Evolutionary conservation across 2,329 filamentous ascomycete genomes (phyloP).

Genomic region (Tolypocladium amazonense): DNA sequence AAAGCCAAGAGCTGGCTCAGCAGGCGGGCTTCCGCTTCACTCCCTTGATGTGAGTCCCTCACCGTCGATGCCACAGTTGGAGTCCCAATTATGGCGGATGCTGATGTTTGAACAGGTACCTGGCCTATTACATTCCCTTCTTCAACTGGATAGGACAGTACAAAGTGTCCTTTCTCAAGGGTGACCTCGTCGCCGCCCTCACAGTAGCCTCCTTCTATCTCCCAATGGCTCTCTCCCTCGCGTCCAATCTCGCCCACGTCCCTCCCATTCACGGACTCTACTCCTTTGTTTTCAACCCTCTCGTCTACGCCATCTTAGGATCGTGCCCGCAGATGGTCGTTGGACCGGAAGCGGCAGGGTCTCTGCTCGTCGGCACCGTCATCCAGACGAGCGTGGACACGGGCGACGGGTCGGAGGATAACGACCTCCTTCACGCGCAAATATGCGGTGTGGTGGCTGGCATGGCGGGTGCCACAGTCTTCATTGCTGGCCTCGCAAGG

Average conservation of each 20-base stretch:
- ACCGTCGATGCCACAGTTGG: background rate
- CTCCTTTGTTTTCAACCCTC: conserved; percentile 82
- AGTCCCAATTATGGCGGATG: background rate
- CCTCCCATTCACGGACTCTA: conserved; percentile 92
- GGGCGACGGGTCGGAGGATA: conserved; percentile 54
- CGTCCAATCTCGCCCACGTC: conserved; percentile 84
- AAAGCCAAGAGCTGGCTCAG: conserved; percentile 60
- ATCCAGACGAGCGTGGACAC: conserved; percentile 66
- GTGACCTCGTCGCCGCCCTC: conserved; percentile 77
- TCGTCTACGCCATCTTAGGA: conserved; percentile 84
- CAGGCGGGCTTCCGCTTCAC: conserved; percentile 65
- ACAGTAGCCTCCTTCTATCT: conserved; percentile 99
- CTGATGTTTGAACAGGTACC: conserved; percentile 47
- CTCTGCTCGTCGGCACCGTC: conserved; percentile 78
- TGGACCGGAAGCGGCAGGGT: conserved; percentile 89
- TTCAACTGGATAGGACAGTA: conserved; percentile 89
- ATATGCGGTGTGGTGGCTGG: conserved; percentile 83
- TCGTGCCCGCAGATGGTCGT: conserved; percentile 91
- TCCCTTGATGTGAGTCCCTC: conserved; percentile 53
- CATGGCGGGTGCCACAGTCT: conserved; percentile 76
- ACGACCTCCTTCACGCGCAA: conserved; percentile 59
- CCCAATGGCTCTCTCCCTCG: conserved; percentile 89
- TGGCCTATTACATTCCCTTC: conserved; percentile 88
- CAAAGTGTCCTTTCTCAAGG: conserved; percentile 66
- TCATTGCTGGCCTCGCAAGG: conserved; percentile 75